A percentile compares a stretch with the other conserved stretches of the same genome.
Conservation (phyloP, 2,329 filamentous ascomycete species). For the Ophiostoma sp. region DNA sequence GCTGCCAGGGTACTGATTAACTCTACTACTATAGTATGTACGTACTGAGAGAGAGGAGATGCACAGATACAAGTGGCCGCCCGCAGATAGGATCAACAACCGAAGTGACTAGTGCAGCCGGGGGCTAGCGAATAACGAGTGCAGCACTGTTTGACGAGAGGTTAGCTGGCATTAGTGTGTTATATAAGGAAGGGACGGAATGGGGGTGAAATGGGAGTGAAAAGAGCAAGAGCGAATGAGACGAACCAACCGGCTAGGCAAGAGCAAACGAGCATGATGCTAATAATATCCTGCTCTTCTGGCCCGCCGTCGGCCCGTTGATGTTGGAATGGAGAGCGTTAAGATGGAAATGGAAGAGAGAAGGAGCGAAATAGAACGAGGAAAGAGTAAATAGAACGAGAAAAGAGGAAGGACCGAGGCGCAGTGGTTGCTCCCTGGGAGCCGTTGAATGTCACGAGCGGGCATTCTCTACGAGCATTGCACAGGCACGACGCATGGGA, state of each 20-base stretch:
- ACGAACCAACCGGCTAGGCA: not conserved
- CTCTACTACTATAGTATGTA: not conserved
- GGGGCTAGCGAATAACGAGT: constrained; percentile 4
- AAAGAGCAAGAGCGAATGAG: not conserved
- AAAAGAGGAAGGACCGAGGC: not conserved
- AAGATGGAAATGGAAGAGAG: not conserved
- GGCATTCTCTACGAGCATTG: not conserved
- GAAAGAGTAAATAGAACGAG: no score
- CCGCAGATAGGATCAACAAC: constrained; percentile 17
- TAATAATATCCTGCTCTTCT: not conserved
- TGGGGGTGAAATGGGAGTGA: not conserved
- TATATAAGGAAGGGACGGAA: no score
- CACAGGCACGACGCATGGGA: not conserved
- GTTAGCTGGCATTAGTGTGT: no score
- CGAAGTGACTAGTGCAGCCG: constrained; percentile 13
- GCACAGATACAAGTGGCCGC: constrained; percentile 13
- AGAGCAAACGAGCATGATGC: constrained; percentile 10
- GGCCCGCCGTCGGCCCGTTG: not conserved
- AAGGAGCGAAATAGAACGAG: not conserved
- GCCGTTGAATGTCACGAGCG: not conserved
- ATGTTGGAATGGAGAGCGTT: not conserved
- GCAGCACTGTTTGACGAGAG: not conserved
- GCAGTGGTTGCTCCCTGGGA: not conserved
- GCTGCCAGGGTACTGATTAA: not conserved
- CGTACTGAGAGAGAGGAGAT: not conserved